A percentile compares a stretch with the other conserved stretches of the same genome.
phyloP scores from a whole-genome alignment of 1,139 yeast genomes.

The Kluyveromyces sp. region DNA sequence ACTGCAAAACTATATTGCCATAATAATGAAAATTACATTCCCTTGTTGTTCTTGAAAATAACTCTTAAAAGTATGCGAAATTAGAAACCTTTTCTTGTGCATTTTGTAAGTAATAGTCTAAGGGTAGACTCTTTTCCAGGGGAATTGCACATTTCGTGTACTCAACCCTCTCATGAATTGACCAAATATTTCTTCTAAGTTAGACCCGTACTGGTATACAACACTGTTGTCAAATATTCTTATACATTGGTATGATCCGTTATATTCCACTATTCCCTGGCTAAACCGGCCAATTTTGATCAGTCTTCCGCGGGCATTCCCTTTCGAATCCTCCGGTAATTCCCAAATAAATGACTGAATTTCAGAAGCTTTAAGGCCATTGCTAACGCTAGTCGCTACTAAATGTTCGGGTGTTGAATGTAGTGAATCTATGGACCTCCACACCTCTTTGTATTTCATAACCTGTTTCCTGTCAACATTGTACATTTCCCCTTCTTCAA shows the following conservation, averaged over 20 bases:
- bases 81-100: not conserved
- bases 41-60: not conserved
- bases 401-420: constrained; percentile 31
- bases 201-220: constrained; percentile 5
- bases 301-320: constrained; percentile 34
- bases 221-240: constrained; percentile 6
- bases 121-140: not conserved
- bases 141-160: not conserved
- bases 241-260: constrained; percentile 12
- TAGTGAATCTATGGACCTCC: constrained; percentile 42
- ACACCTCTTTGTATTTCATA: constrained; percentile 41
- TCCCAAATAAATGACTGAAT: constrained; percentile 13
- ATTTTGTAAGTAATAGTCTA: not conserved
- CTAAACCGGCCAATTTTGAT: constrained; percentile 42
- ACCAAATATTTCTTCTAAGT: constrained; percentile 3
- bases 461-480: constrained; percentile 35
- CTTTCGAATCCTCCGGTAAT: constrained; percentile 21
- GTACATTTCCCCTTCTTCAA: constrained; percentile 43
- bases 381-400: not conserved
- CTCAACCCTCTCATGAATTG: constrained; percentile 2
- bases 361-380: not conserved
- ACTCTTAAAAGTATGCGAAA: too few relatives aligned
- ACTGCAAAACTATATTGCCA: too few relatives aligned
- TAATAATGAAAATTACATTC: too few relatives aligned
- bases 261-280: constrained; percentile 38